phyloP scores from a whole-genome alignment of 2,329 filamentous ascomycete species.

The Penicillium aurantiogriseum region DNA sequence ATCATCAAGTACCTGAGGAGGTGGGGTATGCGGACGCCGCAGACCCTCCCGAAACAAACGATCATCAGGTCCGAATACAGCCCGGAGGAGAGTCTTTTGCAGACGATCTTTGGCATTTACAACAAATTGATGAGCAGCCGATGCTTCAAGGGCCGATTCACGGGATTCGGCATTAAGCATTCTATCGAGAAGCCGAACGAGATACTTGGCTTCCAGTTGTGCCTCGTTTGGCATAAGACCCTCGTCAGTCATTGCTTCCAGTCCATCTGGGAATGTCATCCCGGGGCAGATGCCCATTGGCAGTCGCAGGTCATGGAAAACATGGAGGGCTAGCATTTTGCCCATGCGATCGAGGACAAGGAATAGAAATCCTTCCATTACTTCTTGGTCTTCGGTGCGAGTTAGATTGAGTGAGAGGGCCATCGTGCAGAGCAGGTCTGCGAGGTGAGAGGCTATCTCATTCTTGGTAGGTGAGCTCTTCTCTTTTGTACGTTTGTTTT shows the following conservation, averaged over 20 bases:
- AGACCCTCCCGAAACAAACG: constrained; percentile 31
- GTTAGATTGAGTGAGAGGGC: constrained; percentile 28
- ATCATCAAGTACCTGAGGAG: constrained; percentile 15
- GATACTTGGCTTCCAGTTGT: constrained; percentile 36
- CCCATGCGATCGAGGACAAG: constrained; percentile 41
- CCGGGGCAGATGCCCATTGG: constrained; percentile 26
- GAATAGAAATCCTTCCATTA: constrained; percentile 46
- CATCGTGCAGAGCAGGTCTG: constrained; percentile 32
- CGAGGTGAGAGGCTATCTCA: constrained; percentile 22
- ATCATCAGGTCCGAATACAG: constrained; percentile 41
- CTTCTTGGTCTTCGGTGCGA: constrained; percentile 27
- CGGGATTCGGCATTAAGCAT: constrained; percentile 17
- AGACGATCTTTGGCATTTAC: constrained; percentile 31
- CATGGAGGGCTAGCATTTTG: constrained; percentile 38
- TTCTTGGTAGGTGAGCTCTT: constrained; percentile 7
- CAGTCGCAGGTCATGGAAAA: constrained; percentile 38
- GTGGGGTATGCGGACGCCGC: constrained; percentile 21
- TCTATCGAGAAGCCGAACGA: constrained; percentile 38
- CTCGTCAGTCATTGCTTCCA: constrained; percentile 26
- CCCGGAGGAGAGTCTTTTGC: constrained; percentile 44
- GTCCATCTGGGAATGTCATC: constrained; percentile 34
- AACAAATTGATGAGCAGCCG: constrained; percentile 15
- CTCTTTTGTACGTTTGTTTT: not conserved
- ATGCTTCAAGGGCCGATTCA: not conserved
- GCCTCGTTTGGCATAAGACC: constrained; percentile 26